A percentile compares a stretch with the other conserved stretches of the same genome.
phyloP scores from a whole-genome alignment of 2,329 filamentous ascomycete species.

The Colletotrichum tropicicola region DNA sequence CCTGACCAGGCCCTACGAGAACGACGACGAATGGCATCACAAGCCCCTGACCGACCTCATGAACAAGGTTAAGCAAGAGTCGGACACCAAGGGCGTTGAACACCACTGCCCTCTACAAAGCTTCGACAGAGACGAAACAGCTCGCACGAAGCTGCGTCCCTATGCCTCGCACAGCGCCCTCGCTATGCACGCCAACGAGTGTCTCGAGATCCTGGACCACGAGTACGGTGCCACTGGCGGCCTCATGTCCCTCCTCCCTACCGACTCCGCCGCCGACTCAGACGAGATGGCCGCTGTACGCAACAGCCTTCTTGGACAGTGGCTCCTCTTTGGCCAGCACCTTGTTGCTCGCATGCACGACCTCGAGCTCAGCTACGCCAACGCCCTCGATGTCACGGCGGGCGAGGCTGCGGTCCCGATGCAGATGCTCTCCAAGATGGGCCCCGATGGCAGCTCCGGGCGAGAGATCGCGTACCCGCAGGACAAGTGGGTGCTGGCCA shows the following conservation, averaged over 20 bases:
- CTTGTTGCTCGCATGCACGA: conserved; percentile 65
- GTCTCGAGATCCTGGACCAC: conserved; percentile 68
- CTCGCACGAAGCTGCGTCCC: conserved; percentile 39
- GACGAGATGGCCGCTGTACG: conserved; percentile 53
- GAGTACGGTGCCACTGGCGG: conserved; percentile 65
- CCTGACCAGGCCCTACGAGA: conserved; percentile 57
- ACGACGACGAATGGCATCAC: conserved; percentile 56
- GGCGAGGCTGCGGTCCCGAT: conserved; percentile 59
- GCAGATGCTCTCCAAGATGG: conserved; percentile 61
- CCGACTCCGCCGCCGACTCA: conserved; percentile 42
- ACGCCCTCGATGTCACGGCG: conserved; percentile 57
- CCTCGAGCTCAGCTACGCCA: conserved; percentile 62
- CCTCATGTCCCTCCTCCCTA: conserved; percentile 62
- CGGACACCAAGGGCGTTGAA: conserved; percentile 49
- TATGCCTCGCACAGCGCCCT: conserved; percentile 59
- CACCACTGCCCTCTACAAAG: conserved; percentile 56
- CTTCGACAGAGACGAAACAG: conserved; percentile 34
- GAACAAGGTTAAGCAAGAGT: conserved; percentile 54
- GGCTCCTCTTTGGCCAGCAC: conserved; percentile 62
- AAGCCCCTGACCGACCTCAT: conserved; percentile 54
- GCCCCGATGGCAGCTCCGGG: conserved; percentile 60
- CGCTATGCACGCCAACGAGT: conserved; percentile 66
- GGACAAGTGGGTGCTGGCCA: conserved; percentile 64
- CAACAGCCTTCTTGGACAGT: conserved; percentile 64
- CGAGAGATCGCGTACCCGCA: conserved; percentile 64